Evolutionary conservation across 805 yeast species (phyloP), one percentile per base, ranked within the genome.

Genomic region (Spathaspora girioi): DNA sequence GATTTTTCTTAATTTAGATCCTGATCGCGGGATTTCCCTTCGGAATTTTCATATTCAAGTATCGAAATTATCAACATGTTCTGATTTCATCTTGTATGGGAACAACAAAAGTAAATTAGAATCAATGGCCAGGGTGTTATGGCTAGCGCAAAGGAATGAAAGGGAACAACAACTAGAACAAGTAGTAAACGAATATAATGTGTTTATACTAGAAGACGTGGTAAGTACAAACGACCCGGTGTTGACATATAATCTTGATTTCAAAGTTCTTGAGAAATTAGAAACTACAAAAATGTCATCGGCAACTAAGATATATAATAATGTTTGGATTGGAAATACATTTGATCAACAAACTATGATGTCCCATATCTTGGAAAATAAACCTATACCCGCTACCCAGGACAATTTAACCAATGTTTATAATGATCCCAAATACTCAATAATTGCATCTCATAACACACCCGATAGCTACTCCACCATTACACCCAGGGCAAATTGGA

Each of bases 1-100:
- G 1, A 54, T 72, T 8, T 86, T 88, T 58, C 68, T 77, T 47
- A 74, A 79, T 52, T 63, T 84, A 59, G 92, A 87, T 57, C 93
- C 91, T 14, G 81, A 76, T 51, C 73, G 78, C 43, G 94, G 96
- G 3, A 83, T 89, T 5, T 82, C 89, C 3, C 76, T 91, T 50
- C 78, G 97, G 55, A 89, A 92, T 62, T 92, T 91, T 66, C 90
- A 88, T 62, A 82, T 87, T 51, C 98, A 93, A 68, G 87, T 84
- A 17, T 79, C 90, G n/a, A 91, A 90, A 62, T 71, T 86, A 54
- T 87, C 94, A 32, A 74, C 82, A 26, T 74, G 90, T 9, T 78
- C 94, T 0, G 96, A 89, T 61, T 80, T 90, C 47, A 71, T 89
- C 5, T 81, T 92, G n/a, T 93, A 91, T 64, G 80, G 90, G 55